Conservation (phyloP, 1,284 basidiomycete genomes). For the Stygiomarasmius scandens region DNA sequence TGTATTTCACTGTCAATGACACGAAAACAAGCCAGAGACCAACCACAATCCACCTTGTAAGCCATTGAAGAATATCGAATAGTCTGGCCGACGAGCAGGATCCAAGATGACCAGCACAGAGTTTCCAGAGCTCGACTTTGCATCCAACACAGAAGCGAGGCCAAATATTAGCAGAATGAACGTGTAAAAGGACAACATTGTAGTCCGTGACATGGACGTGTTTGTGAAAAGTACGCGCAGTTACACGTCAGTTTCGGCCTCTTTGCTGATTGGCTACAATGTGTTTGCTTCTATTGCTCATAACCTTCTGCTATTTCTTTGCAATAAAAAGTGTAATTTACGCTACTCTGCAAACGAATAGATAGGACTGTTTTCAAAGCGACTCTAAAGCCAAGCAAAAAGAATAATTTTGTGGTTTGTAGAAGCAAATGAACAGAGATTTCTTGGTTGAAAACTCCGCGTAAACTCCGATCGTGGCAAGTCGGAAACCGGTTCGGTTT, state of each 20-base stretch:
- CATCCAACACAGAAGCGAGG: slow-evolving; percentile 42
- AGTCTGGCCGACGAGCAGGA: slow-evolving; percentile 66
- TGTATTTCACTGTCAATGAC: slow-evolving; percentile 30
- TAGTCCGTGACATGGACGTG: neutral
- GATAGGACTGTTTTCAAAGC: no score
- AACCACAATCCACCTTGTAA: slow-evolving; percentile 63
- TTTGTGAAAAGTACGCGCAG: neutral
- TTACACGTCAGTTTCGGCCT: neutral
- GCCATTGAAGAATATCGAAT: slow-evolving; percentile 80
- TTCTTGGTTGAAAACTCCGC: no score
- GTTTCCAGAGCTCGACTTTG: slow-evolving; percentile 82
- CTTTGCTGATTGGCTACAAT: neutral
- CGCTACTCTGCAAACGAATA: no score
- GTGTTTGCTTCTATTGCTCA: neutral
- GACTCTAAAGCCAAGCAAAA: no score
- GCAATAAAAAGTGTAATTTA: neutral
- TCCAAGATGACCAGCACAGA: slow-evolving; percentile 86
- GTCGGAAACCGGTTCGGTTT: no score
- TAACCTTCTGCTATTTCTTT: neutral
- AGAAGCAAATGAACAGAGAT: no score
- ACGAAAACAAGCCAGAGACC: neutral
- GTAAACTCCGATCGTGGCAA: no score
- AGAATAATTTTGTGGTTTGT: no score
- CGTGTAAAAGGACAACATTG: slow-evolving; percentile 3
- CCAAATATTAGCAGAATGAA: slow-evolving; percentile 5